phyloP scores from a whole-genome alignment of 2,329 filamentous ascomycete species.

The Trichoderma afroharzianum region DNA sequence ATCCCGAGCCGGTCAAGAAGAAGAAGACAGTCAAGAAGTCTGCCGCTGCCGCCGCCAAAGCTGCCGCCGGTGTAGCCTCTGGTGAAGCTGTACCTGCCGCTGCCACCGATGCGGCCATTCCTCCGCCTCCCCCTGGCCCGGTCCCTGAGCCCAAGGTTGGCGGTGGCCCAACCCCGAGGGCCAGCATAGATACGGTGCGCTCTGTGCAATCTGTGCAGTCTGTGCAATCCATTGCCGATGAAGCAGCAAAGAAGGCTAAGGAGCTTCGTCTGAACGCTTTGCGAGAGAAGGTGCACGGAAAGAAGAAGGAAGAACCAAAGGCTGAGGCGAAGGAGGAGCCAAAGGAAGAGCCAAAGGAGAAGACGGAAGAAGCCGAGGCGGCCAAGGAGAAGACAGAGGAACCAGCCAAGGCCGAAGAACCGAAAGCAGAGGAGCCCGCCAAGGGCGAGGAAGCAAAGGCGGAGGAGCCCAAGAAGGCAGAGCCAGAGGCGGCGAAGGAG shows the following conservation, averaged over 20 bases:
- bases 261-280: slow-evolving; percentile 52
- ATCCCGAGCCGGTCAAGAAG: slow-evolving; percentile 38
- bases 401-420: slow-evolving; percentile 13
- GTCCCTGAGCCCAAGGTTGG: slow-evolving; percentile 24
- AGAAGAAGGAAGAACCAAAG: slow-evolving; percentile 18
- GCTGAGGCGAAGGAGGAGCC: slow-evolving; percentile 20
- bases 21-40: slow-evolving; percentile 27
- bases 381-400: slow-evolving; percentile 17
- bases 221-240: slow-evolving; percentile 54
- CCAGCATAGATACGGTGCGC: slow-evolving; percentile 26
- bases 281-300: slow-evolving; percentile 52
- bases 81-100: slow-evolving; percentile 19
- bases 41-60: slow-evolving; percentile 23
- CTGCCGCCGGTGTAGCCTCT: slow-evolving; percentile 25
- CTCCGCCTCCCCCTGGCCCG: slow-evolving; percentile 24
- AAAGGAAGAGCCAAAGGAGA: slow-evolving; percentile 10
- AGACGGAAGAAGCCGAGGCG: slow-evolving; percentile 10
- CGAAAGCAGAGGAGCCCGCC: slow-evolving; percentile 4
- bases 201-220: background rate
- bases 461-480: slow-evolving; percentile 2
- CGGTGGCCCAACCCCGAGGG: background rate
- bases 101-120: slow-evolving; percentile 25
- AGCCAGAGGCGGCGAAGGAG: slow-evolving; percentile 19
- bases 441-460: slow-evolving; percentile 16
- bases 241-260: slow-evolving; percentile 63